Conservation (phyloP, 2,329 filamentous ascomycete genomes). For the Xylariaceae sp. region DNA sequence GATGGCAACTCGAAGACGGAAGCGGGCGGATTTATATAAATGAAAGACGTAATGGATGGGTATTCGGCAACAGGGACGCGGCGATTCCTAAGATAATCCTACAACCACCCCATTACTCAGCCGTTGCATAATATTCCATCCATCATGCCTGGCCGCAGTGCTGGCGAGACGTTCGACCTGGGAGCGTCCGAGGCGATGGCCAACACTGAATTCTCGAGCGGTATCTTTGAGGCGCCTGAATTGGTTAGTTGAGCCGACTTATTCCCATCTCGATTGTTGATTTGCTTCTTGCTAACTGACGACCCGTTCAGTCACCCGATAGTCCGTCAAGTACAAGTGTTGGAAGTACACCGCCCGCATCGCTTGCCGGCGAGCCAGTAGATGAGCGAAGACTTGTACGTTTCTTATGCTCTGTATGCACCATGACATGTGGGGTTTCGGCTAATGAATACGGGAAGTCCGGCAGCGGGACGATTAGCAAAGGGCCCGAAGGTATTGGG, state of each 20-base stretch:
- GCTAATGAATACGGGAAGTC: not conserved
- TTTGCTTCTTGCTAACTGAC: not conserved
- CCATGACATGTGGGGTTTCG: not conserved
- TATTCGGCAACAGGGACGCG: not conserved
- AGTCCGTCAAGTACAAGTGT: not conserved
- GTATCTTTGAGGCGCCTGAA: conserved; percentile 7
- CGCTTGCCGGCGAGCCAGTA: not conserved
- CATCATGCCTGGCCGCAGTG: not conserved
- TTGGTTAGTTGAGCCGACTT: not conserved
- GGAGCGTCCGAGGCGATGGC: conserved; percentile 12
- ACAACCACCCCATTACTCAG: too few species aligned
- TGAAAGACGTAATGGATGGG: not conserved
- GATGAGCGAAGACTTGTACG: conserved; percentile 1
- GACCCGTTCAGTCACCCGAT: not conserved
- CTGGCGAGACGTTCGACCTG: conserved; percentile 8
- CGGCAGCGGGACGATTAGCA: not conserved
- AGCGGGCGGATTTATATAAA: not conserved
- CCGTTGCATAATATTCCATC: not conserved
- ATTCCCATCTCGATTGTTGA: not conserved
- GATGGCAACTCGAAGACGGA: not conserved
- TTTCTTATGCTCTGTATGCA: not conserved
- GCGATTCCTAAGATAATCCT: too few species aligned
- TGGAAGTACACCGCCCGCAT: not conserved
- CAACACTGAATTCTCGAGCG: conserved; percentile 9
- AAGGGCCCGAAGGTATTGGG: not conserved